A percentile compares a stretch with the other conserved stretches of the same genome.
phyloP scores from a whole-genome alignment of 1,139 yeast genomes.

The Kodamaea sp. region DNA sequence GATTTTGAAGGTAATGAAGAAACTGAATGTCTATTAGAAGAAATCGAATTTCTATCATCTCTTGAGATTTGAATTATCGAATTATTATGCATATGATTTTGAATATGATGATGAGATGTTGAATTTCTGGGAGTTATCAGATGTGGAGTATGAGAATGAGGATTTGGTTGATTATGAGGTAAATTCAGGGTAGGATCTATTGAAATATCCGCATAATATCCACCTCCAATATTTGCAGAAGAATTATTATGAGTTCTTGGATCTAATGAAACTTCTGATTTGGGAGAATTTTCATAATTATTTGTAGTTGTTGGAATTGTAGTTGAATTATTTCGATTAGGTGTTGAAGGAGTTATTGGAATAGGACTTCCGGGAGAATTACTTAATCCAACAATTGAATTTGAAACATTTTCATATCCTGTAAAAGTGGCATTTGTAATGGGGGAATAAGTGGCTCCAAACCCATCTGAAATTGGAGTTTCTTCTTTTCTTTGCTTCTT shows the following conservation, averaged over 20 bases:
- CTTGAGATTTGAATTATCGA: slow-evolving; percentile 43
- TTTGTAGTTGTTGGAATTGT: slow-evolving; percentile 20
- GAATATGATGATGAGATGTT: slow-evolving; percentile 17
- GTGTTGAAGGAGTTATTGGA: slow-evolving; percentile 28
- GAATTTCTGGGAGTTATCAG: slow-evolving; percentile 40
- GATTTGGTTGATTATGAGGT: slow-evolving; percentile 44
- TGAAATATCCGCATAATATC: slow-evolving; percentile 45
- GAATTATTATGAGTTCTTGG: slow-evolving; percentile 33
- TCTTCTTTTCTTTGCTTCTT: slow-evolving; percentile 24
- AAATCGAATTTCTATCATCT: slow-evolving; percentile 38
- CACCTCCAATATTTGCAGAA: slow-evolving; percentile 36
- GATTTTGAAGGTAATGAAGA: slow-evolving; percentile 46
- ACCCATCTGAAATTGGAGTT: slow-evolving; percentile 19
- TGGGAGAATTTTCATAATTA: slow-evolving; percentile 30
- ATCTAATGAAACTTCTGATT: slow-evolving; percentile 30
- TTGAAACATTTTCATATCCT: slow-evolving; percentile 43
- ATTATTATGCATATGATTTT: slow-evolving; percentile 29
- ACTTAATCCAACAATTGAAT: slow-evolving; percentile 47
- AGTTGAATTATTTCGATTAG: slow-evolving; percentile 20
- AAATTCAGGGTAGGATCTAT: slow-evolving; percentile 49
- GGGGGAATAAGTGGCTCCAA: slow-evolving; percentile 36
- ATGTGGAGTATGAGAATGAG: slow-evolving; percentile 24
- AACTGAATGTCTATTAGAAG: slow-evolving; percentile 34
- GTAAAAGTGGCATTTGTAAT: slow-evolving; percentile 38
- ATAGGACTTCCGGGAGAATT: slow-evolving; percentile 25